Percentiles rank a stretch among this genome's conserved stretches.
Evolutionary conservation across 2,329 filamentous ascomycete genomes (phyloP).

Genomic region (Microsporum ferrugineum): DNA sequence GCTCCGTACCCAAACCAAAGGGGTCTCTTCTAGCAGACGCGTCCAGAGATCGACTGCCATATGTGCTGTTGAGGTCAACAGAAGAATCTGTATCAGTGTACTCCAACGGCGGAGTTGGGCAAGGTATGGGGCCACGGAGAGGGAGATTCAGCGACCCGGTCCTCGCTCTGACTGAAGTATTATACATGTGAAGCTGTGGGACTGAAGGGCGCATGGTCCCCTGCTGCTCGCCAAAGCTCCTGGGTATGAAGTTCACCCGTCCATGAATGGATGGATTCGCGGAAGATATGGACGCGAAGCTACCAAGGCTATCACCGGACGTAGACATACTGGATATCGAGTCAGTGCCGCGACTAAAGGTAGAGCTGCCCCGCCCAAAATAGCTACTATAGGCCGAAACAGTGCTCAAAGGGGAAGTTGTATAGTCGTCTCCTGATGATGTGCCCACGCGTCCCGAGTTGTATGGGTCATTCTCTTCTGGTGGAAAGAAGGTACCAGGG

Average conservation of each 20-base stretch:
- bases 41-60: constrained; percentile 2
- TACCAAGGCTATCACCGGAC: constrained; percentile 19
- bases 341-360: constrained; percentile 16
- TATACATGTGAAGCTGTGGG: constrained; percentile 8
- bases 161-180: constrained; percentile 4
- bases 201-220: constrained; percentile 7
- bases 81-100: constrained; percentile 7
- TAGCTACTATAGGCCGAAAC: constrained; percentile 27
- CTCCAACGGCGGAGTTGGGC: constrained; percentile 8
- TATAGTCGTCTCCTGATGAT: constrained; percentile 27
- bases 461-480: constrained; percentile 20
- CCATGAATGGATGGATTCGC: constrained; percentile 7
- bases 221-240: constrained; percentile 11
- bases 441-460: constrained; percentile 19
- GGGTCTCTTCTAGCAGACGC: background rate
- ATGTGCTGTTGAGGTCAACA: constrained; percentile 5
- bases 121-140: constrained; percentile 8
- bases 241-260: constrained; percentile 9
- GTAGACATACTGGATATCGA: constrained; percentile 18
- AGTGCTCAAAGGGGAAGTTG: constrained; percentile 28
- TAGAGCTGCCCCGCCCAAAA: constrained; percentile 19
- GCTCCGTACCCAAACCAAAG: background rate
- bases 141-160: constrained; percentile 10
- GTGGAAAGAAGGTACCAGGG: constrained; percentile 29
- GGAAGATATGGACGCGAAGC: constrained; percentile 20